Base-by-base conservation (phyloP, 1,284 basidiomycete species). In the Apiotrichum gracile region DNA sequence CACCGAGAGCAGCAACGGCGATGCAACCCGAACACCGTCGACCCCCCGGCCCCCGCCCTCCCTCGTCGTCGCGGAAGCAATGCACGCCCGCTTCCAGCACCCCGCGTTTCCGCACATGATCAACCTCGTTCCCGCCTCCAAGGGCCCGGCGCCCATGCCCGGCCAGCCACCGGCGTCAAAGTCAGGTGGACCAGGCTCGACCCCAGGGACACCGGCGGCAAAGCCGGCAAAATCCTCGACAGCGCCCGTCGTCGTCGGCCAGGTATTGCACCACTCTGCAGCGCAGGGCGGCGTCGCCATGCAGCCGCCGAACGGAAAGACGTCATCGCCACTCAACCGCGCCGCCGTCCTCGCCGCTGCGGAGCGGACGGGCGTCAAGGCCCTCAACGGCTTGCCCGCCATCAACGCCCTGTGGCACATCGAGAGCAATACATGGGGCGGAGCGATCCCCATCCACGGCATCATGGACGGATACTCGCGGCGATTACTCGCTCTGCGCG, bases 381-480 rank as follows among this genome's bases (percentile, higher is more conserved):
- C 43, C 10, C 29, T 45, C 25, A 13, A 33, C 21, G 43, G 43
- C 43, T 31, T 45, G n/a, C 43, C 43, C 19, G 22, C 19, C 31
- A 24, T 45, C 19, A 45, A 45, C 31, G 43, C 43, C 7, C 31
- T 45, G 43, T 45, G 43, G 43, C 31, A 45, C 21, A 45, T 45
- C 9, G 27, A 17, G 31, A 31, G 26, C 26, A 12, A 27, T 21
- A 27, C 26, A 7, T 45, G 27, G 29, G 19, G n/a, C 25, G 43
- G 31, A 29, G 43, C 43, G 29, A 31, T 45, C 29, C 43, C 43
- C 10, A 34, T 45, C 43, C 43, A 45, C 31, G 43, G 19, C 25
- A 45, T 45, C 31, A 45, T 45, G 43, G 43, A 45, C 43, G 43
- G 43, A 4, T 45, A 45, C 43, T 21, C n/a, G n/a, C 27, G n/a